These are phyloP conservation scores for Podospora anserina DNA, from an alignment of 495 filamentous ascomycete species.

Conservation along the genomic window DNA sequence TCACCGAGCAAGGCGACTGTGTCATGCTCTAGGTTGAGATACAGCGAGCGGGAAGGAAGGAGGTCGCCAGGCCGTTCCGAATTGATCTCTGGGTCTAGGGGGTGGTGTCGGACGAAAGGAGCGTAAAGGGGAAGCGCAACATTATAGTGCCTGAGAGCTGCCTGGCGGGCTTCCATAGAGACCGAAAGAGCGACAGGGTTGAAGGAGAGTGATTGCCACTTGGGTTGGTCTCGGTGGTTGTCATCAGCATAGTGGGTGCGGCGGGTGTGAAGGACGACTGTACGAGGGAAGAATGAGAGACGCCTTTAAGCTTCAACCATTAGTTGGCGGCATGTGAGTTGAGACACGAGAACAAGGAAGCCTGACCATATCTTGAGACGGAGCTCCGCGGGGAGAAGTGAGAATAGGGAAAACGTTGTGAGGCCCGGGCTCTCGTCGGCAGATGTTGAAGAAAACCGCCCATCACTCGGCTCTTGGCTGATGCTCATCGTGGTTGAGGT, in stretches of 20 bases:
- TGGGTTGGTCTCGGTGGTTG: slow-evolving; percentile 4
- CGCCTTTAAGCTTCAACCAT: slow-evolving; percentile 10
- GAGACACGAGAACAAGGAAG: neutral
- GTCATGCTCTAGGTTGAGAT: slow-evolving; percentile 32
- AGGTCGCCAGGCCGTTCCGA: slow-evolving; percentile 22
- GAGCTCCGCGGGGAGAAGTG: slow-evolving; percentile 36
- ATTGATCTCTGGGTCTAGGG: neutral
- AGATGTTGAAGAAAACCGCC: neutral
- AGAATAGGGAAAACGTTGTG: slow-evolving; percentile 30
- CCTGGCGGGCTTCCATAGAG: slow-evolving; percentile 30
- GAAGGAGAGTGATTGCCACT: slow-evolving; percentile 32
- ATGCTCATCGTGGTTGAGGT: too few relatives aligned
- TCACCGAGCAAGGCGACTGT: slow-evolving; percentile 32
- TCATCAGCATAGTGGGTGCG: slow-evolving; percentile 30
- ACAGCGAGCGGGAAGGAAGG: slow-evolving; percentile 23
- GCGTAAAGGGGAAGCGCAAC: slow-evolving; percentile 30
- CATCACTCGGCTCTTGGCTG: too few relatives aligned
- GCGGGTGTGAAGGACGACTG: slow-evolving; percentile 35
- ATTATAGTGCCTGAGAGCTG: slow-evolving; percentile 32
- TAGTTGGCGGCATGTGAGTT: neutral
- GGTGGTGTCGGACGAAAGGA: neutral
- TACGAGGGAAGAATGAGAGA: slow-evolving; percentile 32
- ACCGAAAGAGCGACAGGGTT: slow-evolving; percentile 36
- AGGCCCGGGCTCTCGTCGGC: too few relatives aligned
- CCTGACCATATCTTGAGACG: slow-evolving; percentile 36